A percentile compares a stretch with the other conserved stretches of the same genome.
Conservation (phyloP, 805 yeast genomes). For the Yamadazyma laniorum region DNA sequence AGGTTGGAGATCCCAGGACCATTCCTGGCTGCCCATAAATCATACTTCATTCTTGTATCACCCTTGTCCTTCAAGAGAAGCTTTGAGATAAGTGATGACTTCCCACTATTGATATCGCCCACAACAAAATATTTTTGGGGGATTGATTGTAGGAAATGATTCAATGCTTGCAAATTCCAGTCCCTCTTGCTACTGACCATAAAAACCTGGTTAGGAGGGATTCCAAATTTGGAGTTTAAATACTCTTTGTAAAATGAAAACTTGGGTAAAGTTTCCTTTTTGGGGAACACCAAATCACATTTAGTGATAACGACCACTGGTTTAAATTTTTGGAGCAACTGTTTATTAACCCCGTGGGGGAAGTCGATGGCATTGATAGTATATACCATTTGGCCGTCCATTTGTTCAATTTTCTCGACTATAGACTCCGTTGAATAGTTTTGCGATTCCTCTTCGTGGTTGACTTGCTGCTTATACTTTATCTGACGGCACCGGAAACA, state of each 20-base stretch:
- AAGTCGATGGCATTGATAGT: conserved; percentile 47
- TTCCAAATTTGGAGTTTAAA: conserved; percentile 27
- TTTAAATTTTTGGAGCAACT: conserved; percentile 3
- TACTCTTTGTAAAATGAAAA: conserved; percentile 32
- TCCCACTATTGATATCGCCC: conserved; percentile 71
- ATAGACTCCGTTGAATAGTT: neutral
- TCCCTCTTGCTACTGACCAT: conserved; percentile 49
- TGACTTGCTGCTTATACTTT: conserved; percentile 5
- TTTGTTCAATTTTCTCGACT: conserved; percentile 1
- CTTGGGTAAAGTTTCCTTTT: conserved; percentile 24
- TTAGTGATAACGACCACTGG: conserved; percentile 42
- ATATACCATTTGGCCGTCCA: conserved; percentile 8
- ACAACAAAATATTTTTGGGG: conserved; percentile 44
- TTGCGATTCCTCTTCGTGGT: conserved; percentile 1
- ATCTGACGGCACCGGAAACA: conserved; percentile 60
- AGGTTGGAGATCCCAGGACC: conserved; percentile 51
- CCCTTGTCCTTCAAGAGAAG: conserved; percentile 8
- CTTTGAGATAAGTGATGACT: conserved; percentile 54
- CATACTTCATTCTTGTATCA: conserved; percentile 7
- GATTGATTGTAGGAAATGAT: conserved; percentile 34
- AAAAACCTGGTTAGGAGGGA: conserved; percentile 41
- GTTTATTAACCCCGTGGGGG: conserved; percentile 54
- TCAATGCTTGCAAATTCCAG: conserved; percentile 50
- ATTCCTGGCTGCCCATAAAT: conserved; percentile 22
- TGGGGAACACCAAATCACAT: conserved; percentile 42